Conservation (phyloP, 208 protist species). For the Blechomonas ayalai region DNA sequence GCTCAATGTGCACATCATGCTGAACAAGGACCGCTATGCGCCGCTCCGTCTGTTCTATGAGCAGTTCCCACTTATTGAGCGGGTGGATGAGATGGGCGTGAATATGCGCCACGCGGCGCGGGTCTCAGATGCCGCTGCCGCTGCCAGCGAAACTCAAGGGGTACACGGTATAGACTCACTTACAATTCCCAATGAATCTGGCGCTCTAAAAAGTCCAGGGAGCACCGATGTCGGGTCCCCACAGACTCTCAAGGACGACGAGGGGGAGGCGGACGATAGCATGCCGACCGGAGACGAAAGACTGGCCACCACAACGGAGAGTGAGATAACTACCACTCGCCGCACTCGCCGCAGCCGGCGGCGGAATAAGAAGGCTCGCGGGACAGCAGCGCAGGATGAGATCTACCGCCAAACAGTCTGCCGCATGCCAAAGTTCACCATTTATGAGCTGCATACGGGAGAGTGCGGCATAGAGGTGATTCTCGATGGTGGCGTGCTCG, state of each 20-base stretch:
- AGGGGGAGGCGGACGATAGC: no score
- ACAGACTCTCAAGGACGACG: no score
- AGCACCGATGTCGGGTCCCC: no score
- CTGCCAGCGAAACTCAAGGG: no score
- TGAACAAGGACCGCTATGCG: constrained; percentile 42
- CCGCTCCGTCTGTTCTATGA: constrained; percentile 56
- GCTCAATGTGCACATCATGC: constrained; percentile 47
- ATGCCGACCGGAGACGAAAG: no score
- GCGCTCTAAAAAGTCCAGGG: no score
- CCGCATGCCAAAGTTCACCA: constrained; percentile 12
- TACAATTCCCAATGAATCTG: no score
- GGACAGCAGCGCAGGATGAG: constrained; percentile 31
- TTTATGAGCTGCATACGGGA: constrained; percentile 32
- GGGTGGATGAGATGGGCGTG: constrained; percentile 52
- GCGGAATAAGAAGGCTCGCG: constrained; percentile 9
- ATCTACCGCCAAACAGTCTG: constrained; percentile 39
- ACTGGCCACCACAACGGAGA: no score
- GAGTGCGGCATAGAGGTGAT: constrained; percentile 57
- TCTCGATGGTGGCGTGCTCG: constrained; percentile 52
- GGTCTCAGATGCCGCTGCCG: no score
- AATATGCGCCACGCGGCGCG: constrained; percentile 1
- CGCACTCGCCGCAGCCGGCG: constrained; percentile 21
- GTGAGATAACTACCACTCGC: no score
- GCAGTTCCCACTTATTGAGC: constrained; percentile 61
- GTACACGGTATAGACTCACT: no score